Evolutionary conservation across 768 basidiomycete species (phyloP), one percentile per base, ranked within the genome.

Genomic region (Cyclocybe aegerita): DNA sequence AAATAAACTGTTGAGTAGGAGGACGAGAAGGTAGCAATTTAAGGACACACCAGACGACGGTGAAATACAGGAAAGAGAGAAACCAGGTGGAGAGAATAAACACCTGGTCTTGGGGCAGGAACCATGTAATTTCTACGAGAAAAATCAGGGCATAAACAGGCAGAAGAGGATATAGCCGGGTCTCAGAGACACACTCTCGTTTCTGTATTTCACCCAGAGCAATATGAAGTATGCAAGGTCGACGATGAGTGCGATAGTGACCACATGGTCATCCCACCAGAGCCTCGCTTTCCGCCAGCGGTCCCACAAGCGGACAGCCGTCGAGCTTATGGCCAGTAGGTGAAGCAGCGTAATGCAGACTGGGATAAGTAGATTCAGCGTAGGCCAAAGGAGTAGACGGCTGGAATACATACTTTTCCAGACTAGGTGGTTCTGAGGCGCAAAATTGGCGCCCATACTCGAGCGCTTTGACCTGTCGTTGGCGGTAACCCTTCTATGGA

Each of bases 231-330:
- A 54, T 29, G 42, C 30, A 11, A 58, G 12, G 23, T 59, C 58
- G 14, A 52, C 35, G 12, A 49, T 5, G 11, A 60, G 17, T 4
- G 62, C 46, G 4, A 56, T 7, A 12, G 53, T 35, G 1, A 56
- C 62, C 37, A 57, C 43, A 14, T 57, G 52, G 46, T 66, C 65
- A 31, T 66, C 64, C 62, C 62, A 65, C 57, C 64, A 65, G 12
- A 58, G 49, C 14, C 46, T 45, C 11, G 48, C 48, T 30, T 14
- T 48, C 7, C 55, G 45, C 43, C 37, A 57, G 1, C 62, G 57
- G 30, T 56, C 41, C 9, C 32, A 12, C 9, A 66, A 12, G 15
- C 65, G 50, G 40, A 62, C 52, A 12, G 46, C 14, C 15, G 57
- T 58, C 29, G 54, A 44, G 10, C 23, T 33, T 8, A 62, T 52